A percentile compares a stretch with the other conserved stretches of the same genome.
Evolutionary conservation across 352 stramenopile genomes (phyloP).

Genomic region (Pythium sukuiense): DNA sequence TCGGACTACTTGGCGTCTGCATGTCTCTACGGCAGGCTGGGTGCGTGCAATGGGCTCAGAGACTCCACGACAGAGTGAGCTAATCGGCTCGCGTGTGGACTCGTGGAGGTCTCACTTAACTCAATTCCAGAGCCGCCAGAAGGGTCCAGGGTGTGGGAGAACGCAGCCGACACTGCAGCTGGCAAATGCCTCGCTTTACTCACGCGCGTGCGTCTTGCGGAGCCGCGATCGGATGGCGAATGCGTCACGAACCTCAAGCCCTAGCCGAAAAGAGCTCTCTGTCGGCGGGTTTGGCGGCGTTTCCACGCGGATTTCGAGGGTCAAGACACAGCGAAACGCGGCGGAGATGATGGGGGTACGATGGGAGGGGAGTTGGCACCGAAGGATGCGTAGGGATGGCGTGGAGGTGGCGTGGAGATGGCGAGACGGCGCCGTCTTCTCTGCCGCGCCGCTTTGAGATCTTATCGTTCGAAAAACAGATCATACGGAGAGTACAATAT

Average conservation of each 20-base stretch:
- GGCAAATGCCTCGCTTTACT: slow-evolving; percentile 1
- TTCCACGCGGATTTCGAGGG: no score
- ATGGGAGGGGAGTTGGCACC: neutral
- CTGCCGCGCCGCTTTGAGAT: slow-evolving; percentile 24
- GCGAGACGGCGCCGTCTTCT: neutral
- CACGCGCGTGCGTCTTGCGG: neutral
- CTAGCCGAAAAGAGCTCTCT: neutral
- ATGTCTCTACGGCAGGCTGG: neutral
- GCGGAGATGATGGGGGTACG: neutral
- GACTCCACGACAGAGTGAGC: neutral
- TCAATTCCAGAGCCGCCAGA: neutral
- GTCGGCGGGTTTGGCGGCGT: neutral
- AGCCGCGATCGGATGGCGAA: neutral
- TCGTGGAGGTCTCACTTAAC: neutral
- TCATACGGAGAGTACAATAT: neutral
- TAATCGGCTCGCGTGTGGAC: neutral
- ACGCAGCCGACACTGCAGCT: neutral
- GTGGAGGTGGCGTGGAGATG: neutral
- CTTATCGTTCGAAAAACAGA: slow-evolving; percentile 10
- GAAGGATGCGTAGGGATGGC: neutral
- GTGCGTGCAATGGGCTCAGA: neutral
- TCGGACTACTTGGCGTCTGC: neutral
- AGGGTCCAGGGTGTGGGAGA: neutral
- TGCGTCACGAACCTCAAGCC: slow-evolving; percentile 3
- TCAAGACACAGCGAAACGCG: neutral